Evolutionary conservation across 2,329 filamentous ascomycete genomes (phyloP).

Genomic region (Neonectria punicea): DNA sequence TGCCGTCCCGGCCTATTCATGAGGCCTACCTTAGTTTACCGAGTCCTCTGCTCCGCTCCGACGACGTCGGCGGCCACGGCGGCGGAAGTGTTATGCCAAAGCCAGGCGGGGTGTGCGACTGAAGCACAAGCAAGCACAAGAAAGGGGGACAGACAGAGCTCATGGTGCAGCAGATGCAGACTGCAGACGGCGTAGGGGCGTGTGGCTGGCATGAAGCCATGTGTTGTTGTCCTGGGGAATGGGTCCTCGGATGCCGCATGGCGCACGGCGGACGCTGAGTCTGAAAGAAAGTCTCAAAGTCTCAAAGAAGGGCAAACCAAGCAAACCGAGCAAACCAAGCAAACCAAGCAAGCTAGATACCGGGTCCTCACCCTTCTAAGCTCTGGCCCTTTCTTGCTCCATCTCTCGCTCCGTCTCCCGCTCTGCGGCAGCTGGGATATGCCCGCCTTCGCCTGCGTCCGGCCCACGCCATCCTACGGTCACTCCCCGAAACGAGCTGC

Average conservation of each 20-base stretch:
- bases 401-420: slow-evolving; percentile 4
- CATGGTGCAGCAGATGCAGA: background rate
- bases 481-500: slow-evolving; percentile 6
- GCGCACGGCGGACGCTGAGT: background rate
- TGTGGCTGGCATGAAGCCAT: slow-evolving; percentile 18
- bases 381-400: background rate
- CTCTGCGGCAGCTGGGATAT: slow-evolving; percentile 30
- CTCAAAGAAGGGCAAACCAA: slow-evolving; percentile 19
- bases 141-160: slow-evolving; percentile 4
- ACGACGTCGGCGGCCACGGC: slow-evolving; percentile 20
- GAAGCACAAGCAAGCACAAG: slow-evolving; percentile 14
- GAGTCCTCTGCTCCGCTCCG: slow-evolving; percentile 22
- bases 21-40: slow-evolving; percentile 22
- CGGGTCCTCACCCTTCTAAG: slow-evolving; percentile 23
- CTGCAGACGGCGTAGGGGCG: background rate
- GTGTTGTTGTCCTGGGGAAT: slow-evolving; percentile 16
- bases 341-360: slow-evolving; percentile 31
- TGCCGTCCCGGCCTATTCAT: slow-evolving; percentile 21
- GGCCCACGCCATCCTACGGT: slow-evolving; percentile 26
- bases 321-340: slow-evolving; percentile 3
- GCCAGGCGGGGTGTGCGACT: slow-evolving; percentile 10
- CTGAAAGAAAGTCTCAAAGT: background rate
- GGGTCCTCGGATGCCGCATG: background rate
- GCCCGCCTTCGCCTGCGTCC: slow-evolving; percentile 30
- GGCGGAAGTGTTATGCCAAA: slow-evolving; percentile 20